Evolutionary conservation across 805 yeast genomes (phyloP).

Genomic region (Lipomyces lipofer): DNA sequence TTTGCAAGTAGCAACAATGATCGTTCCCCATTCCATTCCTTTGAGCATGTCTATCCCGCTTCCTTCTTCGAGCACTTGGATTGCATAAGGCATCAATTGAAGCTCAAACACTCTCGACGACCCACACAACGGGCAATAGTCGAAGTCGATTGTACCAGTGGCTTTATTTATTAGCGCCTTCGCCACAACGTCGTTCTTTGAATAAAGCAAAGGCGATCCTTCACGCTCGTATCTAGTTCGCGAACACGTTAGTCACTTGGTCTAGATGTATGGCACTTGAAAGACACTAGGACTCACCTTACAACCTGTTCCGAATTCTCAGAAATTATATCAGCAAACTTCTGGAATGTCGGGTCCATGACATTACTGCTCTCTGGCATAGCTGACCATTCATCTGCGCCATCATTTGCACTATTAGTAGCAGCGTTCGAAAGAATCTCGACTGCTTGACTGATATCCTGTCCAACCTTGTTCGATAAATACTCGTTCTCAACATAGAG

Average conservation of each 20-base stretch:
- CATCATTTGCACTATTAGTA: conserved; percentile 27
- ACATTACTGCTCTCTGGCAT: conserved; percentile 29
- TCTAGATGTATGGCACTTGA: no score
- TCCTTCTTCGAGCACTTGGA: conserved; percentile 70
- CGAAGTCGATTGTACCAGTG: conserved; percentile 19
- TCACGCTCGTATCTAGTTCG: conserved; percentile 79
- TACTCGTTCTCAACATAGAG: conserved; percentile 32
- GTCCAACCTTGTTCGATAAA: conserved; percentile 12
- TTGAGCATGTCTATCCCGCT: conserved; percentile 49
- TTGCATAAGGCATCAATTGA: conserved; percentile 93
- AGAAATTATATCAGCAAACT: conserved; percentile 70
- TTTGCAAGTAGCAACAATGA: conserved; percentile 73
- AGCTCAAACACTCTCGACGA: conserved; percentile 64
- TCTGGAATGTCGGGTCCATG: conserved; percentile 76
- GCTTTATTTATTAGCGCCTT: conserved; percentile 40
- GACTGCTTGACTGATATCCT: conserved; percentile 8
- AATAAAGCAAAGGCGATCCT: conserved; percentile 75
- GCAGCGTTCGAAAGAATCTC: conserved; percentile 29
- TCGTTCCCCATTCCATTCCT: conserved; percentile 99
- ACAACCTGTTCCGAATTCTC: conserved; percentile 86
- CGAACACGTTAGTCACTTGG: no score
- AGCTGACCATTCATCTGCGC: conserved; percentile 29
- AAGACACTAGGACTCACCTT: no score
- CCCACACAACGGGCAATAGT: conserved; percentile 59
- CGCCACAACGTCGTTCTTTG: conserved; percentile 58